Evolutionary conservation across 1,139 yeast species (phyloP), one percentile per base, ranked within the genome.

Genomic region (Yamadazyma mexicana): DNA sequence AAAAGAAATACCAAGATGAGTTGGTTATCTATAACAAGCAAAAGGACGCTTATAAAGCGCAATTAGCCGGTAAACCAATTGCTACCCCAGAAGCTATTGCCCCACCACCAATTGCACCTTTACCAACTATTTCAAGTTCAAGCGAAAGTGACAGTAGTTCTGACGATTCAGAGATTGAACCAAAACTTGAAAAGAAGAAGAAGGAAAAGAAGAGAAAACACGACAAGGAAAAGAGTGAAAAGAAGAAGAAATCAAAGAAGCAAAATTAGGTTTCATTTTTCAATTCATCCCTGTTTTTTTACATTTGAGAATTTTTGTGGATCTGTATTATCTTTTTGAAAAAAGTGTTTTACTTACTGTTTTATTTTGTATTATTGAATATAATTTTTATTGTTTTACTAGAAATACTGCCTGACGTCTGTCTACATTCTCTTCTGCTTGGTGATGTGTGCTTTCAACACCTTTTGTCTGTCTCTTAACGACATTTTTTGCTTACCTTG

Each of bases 401-500:
- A n/a, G n/a, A n/a, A n/a, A n/a, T n/a, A n/a, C n/a, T 23, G 26
- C 32, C 10, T 30, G n/a, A 5, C n/a, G 4, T 16, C 5, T 12
- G 11, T 12, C 17, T 35, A 22, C 18, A 26, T 84, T 79, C 83
- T 85, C 82, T 88, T 91, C 62, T 88, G 97, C 62, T 86, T 87
- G 40, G 79, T 81, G 46, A 88, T 79, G 57, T 92, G 98, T 2
- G 95, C 95, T 48, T 83, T 73, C 51, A 92, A 70, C 14, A 85
- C 82, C 64, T 81, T 86, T 63, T 89, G 98, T 63, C 89, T 82
- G 64, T 92, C 98, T 54, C 96, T 77, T 56, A 92, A 72, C 41
- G 96, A 87, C 73, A 86, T 73, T 67, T 84, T 87, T 48, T 85
- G 92, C 64, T 92, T 92, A 47, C 98, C 98, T 65, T 87, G 95